Conservation (phyloP, 2,329 filamentous ascomycete genomes). For the Fusarium palustre region DNA sequence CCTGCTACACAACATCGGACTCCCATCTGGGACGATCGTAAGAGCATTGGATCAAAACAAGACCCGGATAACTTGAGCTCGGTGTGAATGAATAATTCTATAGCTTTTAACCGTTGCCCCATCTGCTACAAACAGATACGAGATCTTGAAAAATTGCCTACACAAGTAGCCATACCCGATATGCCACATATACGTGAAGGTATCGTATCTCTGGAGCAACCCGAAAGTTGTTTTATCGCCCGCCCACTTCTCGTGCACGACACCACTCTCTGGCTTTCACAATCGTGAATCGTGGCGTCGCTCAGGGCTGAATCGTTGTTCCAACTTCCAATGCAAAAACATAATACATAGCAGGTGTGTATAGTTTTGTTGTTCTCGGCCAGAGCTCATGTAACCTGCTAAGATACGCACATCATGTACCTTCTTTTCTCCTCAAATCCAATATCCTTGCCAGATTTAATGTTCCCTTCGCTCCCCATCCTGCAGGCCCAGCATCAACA, state of each 20-base stretch:
- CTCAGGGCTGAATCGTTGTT: neutral
- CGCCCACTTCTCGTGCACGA: neutral
- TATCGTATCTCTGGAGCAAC: constrained; percentile 14
- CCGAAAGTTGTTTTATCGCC: neutral
- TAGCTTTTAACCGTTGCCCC: neutral
- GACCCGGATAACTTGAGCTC: neutral
- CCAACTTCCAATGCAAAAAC: neutral
- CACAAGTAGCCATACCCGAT: neutral
- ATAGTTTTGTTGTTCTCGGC: neutral
- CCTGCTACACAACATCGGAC: neutral
- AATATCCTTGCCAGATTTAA: constrained; percentile 76
- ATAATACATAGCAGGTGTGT: neutral
- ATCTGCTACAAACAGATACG: neutral
- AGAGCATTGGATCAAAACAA: neutral
- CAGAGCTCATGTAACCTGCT: neutral
- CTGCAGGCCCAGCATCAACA: constrained; percentile 77
- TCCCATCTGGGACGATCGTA: neutral
- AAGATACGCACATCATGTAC: neutral
- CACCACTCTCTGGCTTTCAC: neutral
- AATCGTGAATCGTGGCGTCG: neutral
- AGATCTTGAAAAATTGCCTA: neutral
- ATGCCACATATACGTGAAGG: neutral
- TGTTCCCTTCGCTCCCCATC: constrained; percentile 85
- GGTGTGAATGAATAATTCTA: neutral
- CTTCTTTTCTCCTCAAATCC: constrained; percentile 58